These are phyloP conservation scores for Hypoxylon rubiginosum DNA, from an alignment of 2,329 filamentous ascomycete species.

Conservation along the genomic window DNA sequence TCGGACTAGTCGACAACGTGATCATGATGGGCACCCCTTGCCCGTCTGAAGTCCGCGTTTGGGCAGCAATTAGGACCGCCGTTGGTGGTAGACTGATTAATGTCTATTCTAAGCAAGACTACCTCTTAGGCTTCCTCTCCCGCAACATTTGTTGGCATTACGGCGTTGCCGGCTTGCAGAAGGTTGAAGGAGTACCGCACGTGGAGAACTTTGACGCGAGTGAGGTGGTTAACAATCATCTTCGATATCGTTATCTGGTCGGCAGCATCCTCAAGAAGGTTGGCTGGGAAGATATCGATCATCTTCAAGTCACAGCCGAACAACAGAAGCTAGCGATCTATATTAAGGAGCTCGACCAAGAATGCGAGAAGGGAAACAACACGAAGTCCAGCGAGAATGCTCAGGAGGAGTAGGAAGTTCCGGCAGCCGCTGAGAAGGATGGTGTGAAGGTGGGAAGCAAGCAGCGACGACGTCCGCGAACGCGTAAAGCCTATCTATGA, in stretches of 20 bases:
- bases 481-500: neutral
- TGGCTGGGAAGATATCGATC: slow-evolving; percentile 76
- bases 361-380: slow-evolving; percentile 8
- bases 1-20: slow-evolving; percentile 86
- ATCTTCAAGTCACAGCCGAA: slow-evolving; percentile 51
- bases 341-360: slow-evolving; percentile 45
- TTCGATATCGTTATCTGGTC: slow-evolving; percentile 77
- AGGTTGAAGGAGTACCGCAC: slow-evolving; percentile 73
- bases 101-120: slow-evolving; percentile 88
- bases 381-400: neutral
- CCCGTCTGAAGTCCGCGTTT: slow-evolving; percentile 78
- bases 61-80: slow-evolving; percentile 82
- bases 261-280: slow-evolving; percentile 76
- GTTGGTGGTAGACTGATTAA: slow-evolving; percentile 90
- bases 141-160: slow-evolving; percentile 84
- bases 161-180: slow-evolving; percentile 86
- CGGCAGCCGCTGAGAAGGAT: neutral
- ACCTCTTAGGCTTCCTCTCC: slow-evolving; percentile 89
- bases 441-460: slow-evolving; percentile 16
- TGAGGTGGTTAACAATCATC: slow-evolving; percentile 75
- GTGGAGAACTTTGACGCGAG: slow-evolving; percentile 78
- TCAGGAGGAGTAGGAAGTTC: slow-evolving; percentile 7
- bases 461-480: slow-evolving; percentile 16
- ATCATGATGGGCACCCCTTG: slow-evolving; percentile 87
- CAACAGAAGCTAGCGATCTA: slow-evolving; percentile 49